Base-by-base conservation (phyloP, 2,329 filamentous ascomycete genomes). In the Dactylellina sp. region DNA sequence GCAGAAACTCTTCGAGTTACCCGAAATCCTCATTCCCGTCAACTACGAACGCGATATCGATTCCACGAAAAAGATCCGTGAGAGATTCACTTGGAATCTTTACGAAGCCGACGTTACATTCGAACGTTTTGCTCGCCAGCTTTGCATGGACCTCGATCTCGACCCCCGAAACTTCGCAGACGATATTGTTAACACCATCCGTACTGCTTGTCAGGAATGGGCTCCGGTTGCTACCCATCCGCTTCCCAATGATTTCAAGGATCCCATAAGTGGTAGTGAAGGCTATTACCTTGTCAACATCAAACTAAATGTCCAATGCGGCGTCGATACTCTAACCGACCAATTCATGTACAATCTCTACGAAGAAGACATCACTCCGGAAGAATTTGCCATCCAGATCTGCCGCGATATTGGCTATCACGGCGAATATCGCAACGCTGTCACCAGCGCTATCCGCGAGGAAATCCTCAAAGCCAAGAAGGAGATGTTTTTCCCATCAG, bases 51-150 rank as follows among this genome's bases (percentile, higher is more conserved):
- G 98, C 80, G 94, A 98, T 80, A 89, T 99, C 32, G 77, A 78
- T 89, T 90, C 82, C 84, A 87, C 9, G 89, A 91, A 11, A 83
- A 86, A 95, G 75, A 85, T 99, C 66, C 93, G 96, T 79, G 95
- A 99, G 78, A 90, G 91, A n/a, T 98, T 99, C 79, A 83, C 97
- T 59, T 99, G 95, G 95, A 99, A 99, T 79, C 85, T 99, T 12
- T 94, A 98, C 82, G 95, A 99, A 83, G 91, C 92, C 0, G 84
- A 97, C 70, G 91, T 93, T 57, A 99, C 95, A 0, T 96, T 95
- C 0, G 95, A 99, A 79, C 91, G 96, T 79, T 99, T 98, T 80
- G 95, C 95, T n/a, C 87, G 91, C 78, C 89, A 87, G 1, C 88
- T 98, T 77, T 93, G 96, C 0, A 92, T 96, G 76, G 95, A 99